These are phyloP conservation scores for Priceomyces carsonii DNA, from an alignment of 805 yeast species.

Conservation along the genomic window DNA sequence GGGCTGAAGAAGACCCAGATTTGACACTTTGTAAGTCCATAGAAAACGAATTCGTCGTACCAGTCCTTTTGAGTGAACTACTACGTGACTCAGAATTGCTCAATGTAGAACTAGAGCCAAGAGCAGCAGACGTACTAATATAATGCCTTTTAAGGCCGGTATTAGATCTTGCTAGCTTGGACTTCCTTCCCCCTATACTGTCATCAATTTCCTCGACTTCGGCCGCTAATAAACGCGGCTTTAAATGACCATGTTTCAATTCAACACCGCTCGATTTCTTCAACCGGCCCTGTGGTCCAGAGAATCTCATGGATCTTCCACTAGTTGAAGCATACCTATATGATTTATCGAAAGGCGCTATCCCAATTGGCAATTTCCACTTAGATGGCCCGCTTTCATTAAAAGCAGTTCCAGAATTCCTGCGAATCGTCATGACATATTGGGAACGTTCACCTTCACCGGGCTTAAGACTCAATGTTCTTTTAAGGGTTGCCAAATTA, in stretches of 20 bases:
- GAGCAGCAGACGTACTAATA: slow-evolving; percentile 15
- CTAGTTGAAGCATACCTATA: slow-evolving; percentile 23
- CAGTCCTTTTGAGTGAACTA: slow-evolving; percentile 31
- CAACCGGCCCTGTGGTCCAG: slow-evolving; percentile 23
- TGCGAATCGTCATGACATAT: slow-evolving; percentile 48
- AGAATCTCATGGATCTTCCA: slow-evolving; percentile 28
- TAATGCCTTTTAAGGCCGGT: slow-evolving; percentile 8
- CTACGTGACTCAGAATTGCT: slow-evolving; percentile 17
- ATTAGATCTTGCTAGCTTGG: slow-evolving; percentile 9
- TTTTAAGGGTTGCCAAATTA: slow-evolving; percentile 38
- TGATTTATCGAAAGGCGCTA: slow-evolving; percentile 44
- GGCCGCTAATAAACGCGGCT: slow-evolving; percentile 69
- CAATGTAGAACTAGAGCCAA: slow-evolving; percentile 10
- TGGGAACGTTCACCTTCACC: slow-evolving; percentile 53
- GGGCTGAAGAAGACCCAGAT: slow-evolving; percentile 14
- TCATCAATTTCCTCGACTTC: slow-evolving; percentile 70
- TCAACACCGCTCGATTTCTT: slow-evolving; percentile 49
- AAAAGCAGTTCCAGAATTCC: slow-evolving; percentile 49
- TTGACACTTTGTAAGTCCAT: slow-evolving; percentile 19
- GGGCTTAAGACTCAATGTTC: slow-evolving; percentile 35
- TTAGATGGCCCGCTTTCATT: slow-evolving; percentile 47
- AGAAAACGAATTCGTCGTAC: slow-evolving; percentile 26
- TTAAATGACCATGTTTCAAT: slow-evolving; percentile 60
- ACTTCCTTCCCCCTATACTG: slow-evolving; percentile 8
- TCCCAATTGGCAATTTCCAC: slow-evolving; percentile 57